phyloP scores from a whole-genome alignment of 2,329 filamentous ascomycete genomes.

The Scolecobasidium constrictum region DNA sequence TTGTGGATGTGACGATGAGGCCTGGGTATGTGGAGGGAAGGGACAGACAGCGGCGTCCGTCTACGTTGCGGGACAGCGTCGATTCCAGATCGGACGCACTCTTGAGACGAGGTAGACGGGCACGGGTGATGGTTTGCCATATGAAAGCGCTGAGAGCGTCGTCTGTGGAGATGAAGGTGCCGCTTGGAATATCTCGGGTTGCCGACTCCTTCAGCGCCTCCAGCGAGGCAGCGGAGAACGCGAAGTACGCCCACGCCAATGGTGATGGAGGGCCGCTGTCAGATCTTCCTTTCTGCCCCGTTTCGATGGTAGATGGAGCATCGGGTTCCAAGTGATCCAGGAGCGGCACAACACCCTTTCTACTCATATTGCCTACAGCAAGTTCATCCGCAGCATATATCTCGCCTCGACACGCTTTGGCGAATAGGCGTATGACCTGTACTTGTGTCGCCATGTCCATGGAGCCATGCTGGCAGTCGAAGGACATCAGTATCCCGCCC shows the following conservation, averaged over 20 bases:
- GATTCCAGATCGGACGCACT: constrained; percentile 7
- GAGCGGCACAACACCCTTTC: constrained; percentile 27
- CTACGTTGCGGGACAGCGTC: constrained; percentile 17
- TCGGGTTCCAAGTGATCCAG: constrained; percentile 28
- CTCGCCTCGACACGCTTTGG: constrained; percentile 37
- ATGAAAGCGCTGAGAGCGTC: constrained; percentile 42
- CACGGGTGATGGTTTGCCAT: constrained; percentile 35
- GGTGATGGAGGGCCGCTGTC: constrained; percentile 8
- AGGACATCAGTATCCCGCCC: constrained; percentile 39
- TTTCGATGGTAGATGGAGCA: constrained; percentile 24
- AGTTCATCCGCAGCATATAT: constrained; percentile 37
- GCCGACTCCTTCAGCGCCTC: constrained; percentile 30
- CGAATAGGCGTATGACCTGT: constrained; percentile 35
- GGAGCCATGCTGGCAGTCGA: constrained; percentile 36
- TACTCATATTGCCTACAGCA: constrained; percentile 28
- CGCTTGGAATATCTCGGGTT: constrained; percentile 13
- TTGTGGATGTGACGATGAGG: neutral
- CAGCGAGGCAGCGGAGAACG: constrained; percentile 29
- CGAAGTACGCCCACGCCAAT: constrained; percentile 34
- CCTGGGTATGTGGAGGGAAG: neutral
- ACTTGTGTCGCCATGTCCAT: constrained; percentile 43
- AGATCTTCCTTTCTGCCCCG: constrained; percentile 22
- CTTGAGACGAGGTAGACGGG: constrained; percentile 26
- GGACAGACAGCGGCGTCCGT: neutral
- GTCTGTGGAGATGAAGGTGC: constrained; percentile 40